phyloP scores from a whole-genome alignment of 805 yeast species.

The Suhomyces tanzawaensis region DNA sequence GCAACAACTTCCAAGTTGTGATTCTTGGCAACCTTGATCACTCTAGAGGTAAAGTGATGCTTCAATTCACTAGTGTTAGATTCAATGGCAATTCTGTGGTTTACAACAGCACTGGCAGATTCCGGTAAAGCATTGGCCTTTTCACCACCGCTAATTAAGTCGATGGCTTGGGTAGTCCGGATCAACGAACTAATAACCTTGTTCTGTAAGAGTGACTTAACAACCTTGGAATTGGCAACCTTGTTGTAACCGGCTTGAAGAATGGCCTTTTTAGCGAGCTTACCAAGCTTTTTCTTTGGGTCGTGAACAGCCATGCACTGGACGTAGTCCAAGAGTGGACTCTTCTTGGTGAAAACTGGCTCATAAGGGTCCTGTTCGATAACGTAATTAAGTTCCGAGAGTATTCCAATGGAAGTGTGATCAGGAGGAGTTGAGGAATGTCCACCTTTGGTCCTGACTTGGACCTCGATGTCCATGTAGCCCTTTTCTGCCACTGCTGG shows the following conservation, averaged over 20 bases:
- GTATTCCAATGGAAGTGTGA: conserved; percentile 76
- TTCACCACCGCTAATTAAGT: conserved; percentile 36
- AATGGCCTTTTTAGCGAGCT: conserved; percentile 25
- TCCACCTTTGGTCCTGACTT: conserved; percentile 66
- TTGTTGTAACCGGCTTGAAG: conserved; percentile 37
- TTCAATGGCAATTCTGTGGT: conserved; percentile 37
- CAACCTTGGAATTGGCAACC: conserved; percentile 28
- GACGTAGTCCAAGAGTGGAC: conserved; percentile 57
- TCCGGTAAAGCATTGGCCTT: conserved; percentile 43
- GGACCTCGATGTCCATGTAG: conserved; percentile 46
- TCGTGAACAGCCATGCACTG: conserved; percentile 62
- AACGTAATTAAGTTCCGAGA: conserved; percentile 52
- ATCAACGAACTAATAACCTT: conserved; percentile 26
- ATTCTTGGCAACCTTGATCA: conserved; percentile 25
- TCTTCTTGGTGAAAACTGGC: conserved; percentile 45
- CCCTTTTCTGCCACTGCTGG: conserved; percentile 48
- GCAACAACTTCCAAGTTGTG: conserved; percentile 24
- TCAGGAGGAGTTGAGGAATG: conserved; percentile 81
- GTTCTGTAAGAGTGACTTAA: conserved; percentile 17
- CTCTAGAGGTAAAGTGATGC: conserved; percentile 20
- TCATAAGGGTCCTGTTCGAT: conserved; percentile 59
- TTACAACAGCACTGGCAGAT: conserved; percentile 24
- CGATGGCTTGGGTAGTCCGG: conserved; percentile 34
- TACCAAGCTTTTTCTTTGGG: conserved; percentile 22
- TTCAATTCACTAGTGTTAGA: conserved; percentile 20